Evolutionary conservation across 2,329 filamentous ascomycete species (phyloP).

Genomic region (Fusarium poae): DNA sequence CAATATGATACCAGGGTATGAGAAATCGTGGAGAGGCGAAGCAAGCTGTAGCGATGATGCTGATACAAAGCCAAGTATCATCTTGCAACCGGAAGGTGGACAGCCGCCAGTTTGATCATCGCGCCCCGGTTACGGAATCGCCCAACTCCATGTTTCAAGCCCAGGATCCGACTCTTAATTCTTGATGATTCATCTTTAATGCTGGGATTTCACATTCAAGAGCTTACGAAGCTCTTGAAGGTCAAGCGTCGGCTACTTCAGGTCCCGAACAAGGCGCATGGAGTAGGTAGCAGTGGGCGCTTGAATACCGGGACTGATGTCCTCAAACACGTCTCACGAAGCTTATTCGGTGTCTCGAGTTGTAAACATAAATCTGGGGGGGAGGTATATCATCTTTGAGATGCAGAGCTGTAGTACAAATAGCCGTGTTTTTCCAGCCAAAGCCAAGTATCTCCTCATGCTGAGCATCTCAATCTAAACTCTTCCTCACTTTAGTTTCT

Average conservation of each 20-base stretch:
- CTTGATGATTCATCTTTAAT: slow-evolving; percentile 12
- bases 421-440: slow-evolving; percentile 10
- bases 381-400: not conserved
- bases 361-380: slow-evolving; percentile 1
- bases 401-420: slow-evolving; percentile 26
- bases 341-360: slow-evolving; percentile 28
- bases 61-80: slow-evolving; percentile 35
- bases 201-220: not conserved
- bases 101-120: slow-evolving; percentile 41
- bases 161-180: slow-evolving; percentile 10
- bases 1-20: not conserved
- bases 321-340: slow-evolving; percentile 35
- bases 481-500: slow-evolving; percentile 17
- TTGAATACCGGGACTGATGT: not conserved
- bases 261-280: slow-evolving; percentile 5
- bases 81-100: slow-evolving; percentile 36
- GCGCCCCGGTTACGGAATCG: slow-evolving; percentile 26
- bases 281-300: not conserved
- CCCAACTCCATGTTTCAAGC: slow-evolving; percentile 30
- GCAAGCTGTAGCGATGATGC: not conserved
- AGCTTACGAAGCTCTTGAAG: not conserved
- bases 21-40: slow-evolving; percentile 4
- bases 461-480: slow-evolving; percentile 15
- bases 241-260: slow-evolving; percentile 4
- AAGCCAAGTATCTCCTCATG: slow-evolving; percentile 7